phyloP scores from a whole-genome alignment of 176 grass and related monocot genomes.

The Elymus sibiricus region DNA sequence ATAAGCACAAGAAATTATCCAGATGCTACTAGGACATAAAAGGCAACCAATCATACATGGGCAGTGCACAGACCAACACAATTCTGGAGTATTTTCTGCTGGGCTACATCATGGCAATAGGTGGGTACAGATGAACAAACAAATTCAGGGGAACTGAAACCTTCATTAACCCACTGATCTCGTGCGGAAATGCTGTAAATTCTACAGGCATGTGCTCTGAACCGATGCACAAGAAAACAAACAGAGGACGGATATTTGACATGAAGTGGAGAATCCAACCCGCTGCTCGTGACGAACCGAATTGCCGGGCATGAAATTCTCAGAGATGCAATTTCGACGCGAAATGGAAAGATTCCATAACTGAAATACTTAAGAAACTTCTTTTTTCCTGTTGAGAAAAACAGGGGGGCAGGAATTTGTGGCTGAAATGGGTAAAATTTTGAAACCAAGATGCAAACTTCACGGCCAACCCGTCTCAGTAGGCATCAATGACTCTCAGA shows the following conservation, averaged over 20 bases:
- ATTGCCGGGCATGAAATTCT: neutral
- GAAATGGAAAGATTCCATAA: neutral
- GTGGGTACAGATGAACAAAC: neutral
- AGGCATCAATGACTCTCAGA: neutral
- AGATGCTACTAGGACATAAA: neutral
- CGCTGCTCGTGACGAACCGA: neutral
- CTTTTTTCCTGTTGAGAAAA: neutral
- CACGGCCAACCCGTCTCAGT: neutral
- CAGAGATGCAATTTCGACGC: conserved; percentile 5
- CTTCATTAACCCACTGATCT: conserved; percentile 1
- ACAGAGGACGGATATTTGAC: neutral
- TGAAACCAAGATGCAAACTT: conserved; percentile 30
- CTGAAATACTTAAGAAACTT: neutral
- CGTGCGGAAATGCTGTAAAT: neutral
- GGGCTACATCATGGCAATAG: neutral
- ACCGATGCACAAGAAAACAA: neutral
- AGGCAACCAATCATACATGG: neutral
- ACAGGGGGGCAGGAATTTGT: neutral
- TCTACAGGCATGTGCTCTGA: neutral
- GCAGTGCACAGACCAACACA: conserved; percentile 3
- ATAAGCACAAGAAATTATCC: neutral
- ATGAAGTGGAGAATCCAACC: neutral
- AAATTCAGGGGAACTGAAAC: neutral
- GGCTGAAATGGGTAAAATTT: neutral
- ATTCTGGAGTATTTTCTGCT: neutral